These are phyloP conservation scores for Vigna radiata DNA, from an alignment of 306 rosid genomes.

Conservation along the genomic window DNA sequence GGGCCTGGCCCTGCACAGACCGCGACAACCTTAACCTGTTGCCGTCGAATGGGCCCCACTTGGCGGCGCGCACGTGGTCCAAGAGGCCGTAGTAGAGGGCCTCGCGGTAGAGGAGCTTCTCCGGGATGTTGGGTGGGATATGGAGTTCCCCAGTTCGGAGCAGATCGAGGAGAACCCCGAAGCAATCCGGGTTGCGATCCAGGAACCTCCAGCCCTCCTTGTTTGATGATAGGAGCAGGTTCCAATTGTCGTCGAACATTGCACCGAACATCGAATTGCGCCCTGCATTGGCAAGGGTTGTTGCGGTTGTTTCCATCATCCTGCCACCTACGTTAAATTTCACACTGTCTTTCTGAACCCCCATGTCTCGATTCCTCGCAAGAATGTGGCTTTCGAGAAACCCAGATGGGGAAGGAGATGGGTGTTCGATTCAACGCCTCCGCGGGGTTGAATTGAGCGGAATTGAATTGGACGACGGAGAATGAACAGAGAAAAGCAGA, in stretches of 20 bases:
- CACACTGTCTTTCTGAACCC: conserved; percentile 68
- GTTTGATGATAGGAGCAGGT: conserved; percentile 38
- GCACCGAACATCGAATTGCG: conserved; percentile 88
- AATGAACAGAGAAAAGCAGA: conserved; percentile 25
- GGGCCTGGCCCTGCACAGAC: conserved; percentile 77
- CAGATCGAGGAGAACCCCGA: conserved; percentile 82
- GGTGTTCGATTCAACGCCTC: conserved; percentile 26
- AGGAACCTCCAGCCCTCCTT: conserved; percentile 63
- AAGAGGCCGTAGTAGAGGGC: conserved; percentile 80
- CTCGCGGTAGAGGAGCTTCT: conserved; percentile 78
- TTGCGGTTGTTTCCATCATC: conserved; percentile 81
- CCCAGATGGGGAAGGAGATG: conserved; percentile 39
- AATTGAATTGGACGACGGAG: not conserved
- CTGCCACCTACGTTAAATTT: conserved; percentile 94
- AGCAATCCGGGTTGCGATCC: conserved; percentile 93
- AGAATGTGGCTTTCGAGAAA: conserved; percentile 41
- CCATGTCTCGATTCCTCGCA: conserved; percentile 58
- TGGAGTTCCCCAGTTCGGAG: conserved; percentile 73
- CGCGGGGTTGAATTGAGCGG: too few species aligned
- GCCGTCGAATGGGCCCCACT: conserved; percentile 87
- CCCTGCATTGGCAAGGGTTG: conserved; percentile 94
- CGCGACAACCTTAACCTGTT: conserved; percentile 63
- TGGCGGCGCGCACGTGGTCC: conserved; percentile 83
- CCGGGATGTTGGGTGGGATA: conserved; percentile 63
- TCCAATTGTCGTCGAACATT: conserved; percentile 85